Conservation (phyloP, 805 yeast genomes). For the Tetrapisispora fleetii region DNA sequence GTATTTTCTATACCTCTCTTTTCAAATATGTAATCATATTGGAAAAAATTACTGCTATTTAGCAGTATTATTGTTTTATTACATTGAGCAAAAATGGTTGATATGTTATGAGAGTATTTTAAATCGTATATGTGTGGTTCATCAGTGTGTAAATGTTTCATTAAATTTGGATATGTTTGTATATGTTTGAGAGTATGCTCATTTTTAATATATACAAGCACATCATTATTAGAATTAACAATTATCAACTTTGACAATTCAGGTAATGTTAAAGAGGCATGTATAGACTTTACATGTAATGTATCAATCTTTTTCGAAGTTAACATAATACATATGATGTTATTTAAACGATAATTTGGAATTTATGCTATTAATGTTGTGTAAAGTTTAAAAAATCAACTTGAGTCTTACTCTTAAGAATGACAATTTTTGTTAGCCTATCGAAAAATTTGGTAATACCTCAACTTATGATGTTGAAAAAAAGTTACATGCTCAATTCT, state of each 20-base stretch:
- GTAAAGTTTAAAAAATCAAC: too few species aligned
- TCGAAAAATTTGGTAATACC: too few species aligned
- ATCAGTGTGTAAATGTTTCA: slow-evolving; percentile 14
- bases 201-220: slow-evolving; percentile 23
- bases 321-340: slow-evolving; percentile 10
- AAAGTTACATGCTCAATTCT: too few species aligned
- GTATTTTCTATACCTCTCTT: slow-evolving; percentile 21
- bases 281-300: slow-evolving; percentile 13
- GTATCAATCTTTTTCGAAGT: slow-evolving; percentile 15
- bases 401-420: too few species aligned
- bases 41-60: slow-evolving; percentile 23
- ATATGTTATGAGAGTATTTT: slow-evolving; percentile 16
- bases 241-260: slow-evolving; percentile 20
- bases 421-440: too few species aligned
- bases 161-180: slow-evolving; percentile 22
- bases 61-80: slow-evolving; percentile 18
- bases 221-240: slow-evolving; percentile 21
- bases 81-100: slow-evolving; percentile 24
- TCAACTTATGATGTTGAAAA: too few species aligned
- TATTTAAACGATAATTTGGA: neutral
- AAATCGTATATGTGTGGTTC: slow-evolving; percentile 15
- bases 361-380: too few species aligned
- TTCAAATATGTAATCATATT: slow-evolving; percentile 26
- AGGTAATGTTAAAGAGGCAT: slow-evolving; percentile 18
- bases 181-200: slow-evolving; percentile 13